A percentile compares a stretch with the other conserved stretches of the same genome.
These are phyloP conservation scores for Globisporangium perplexum DNA, from an alignment of 352 stramenopile genomes.

Conservation along the genomic window DNA sequence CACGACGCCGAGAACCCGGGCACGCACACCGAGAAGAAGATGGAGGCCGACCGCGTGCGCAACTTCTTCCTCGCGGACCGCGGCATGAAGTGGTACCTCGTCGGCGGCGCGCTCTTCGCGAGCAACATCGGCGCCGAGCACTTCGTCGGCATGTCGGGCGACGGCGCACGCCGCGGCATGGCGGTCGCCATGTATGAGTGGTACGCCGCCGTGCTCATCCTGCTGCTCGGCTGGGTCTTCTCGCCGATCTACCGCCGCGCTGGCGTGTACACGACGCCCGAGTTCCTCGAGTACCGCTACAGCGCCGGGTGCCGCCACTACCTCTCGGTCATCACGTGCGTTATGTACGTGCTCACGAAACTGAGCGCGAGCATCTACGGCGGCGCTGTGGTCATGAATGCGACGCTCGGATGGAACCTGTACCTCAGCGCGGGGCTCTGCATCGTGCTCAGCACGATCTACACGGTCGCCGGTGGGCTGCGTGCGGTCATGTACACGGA, in stretches of 20 bases:
- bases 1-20: conserved; percentile 17
- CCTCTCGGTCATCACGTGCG: conserved; percentile 47
- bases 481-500: conserved; percentile 72
- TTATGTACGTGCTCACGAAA: conserved; percentile 69
- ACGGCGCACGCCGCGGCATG: conserved; percentile 49
- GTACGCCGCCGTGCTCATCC: conserved; percentile 48
- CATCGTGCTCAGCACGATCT: conserved; percentile 47
- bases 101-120: conserved; percentile 52
- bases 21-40: conserved; percentile 23
- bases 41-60: conserved; percentile 19
- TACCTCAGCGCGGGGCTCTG: conserved; percentile 43
- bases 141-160: conserved; percentile 66
- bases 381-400: conserved; percentile 52
- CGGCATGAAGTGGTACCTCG: conserved; percentile 64
- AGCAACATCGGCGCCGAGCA: conserved; percentile 68
- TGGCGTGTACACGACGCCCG: conserved; percentile 49
- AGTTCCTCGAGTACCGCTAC: conserved; percentile 48
- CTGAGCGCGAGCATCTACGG: conserved; percentile 65
- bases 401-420: conserved; percentile 56
- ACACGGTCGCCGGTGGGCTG: conserved; percentile 53
- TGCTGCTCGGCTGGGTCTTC: conserved; percentile 58
- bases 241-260: conserved; percentile 54
- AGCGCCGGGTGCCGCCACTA: conserved; percentile 45
- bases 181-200: conserved; percentile 63
- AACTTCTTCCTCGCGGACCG: conserved; percentile 67